Base-by-base conservation (phyloP, 2,329 filamentous ascomycete species). In the Diplodia sapinea region DNA sequence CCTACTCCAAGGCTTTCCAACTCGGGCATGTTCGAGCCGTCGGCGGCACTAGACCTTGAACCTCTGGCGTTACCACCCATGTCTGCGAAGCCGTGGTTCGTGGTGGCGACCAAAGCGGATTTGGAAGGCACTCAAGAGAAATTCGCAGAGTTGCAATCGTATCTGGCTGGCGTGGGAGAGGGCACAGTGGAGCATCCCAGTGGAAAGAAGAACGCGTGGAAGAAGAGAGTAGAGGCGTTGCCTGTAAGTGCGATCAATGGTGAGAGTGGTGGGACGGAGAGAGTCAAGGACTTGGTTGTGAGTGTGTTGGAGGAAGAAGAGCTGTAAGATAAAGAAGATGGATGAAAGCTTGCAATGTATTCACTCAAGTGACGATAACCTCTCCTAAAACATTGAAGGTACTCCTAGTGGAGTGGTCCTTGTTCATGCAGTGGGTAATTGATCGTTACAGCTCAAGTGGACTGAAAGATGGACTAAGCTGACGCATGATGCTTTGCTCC, bases 41-140 rank as follows among this genome's bases (percentile, higher is more conserved):
- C 51, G 11, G 43, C 47, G 7, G 55, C 50, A 11, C 36, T 62
- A 9, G 70, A 36, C 62, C 73, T 3, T 66, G 73, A 11, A 50
- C 83, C 80, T 29, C 77, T 86, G 40, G 78, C 79, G 47, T 80
- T 86, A 12, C 84, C 91, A n/a, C 88, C 90, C 50, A 96, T 98
- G 71, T 91, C 91, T n/a, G 87, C 87, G 40, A 99, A 99, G 81
- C 94, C 95, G 0, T 99, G 95, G 95, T 95, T 96, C 74, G 94
- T 97, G 5, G 89, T 97, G 52, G 94, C 92, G 1, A 97, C 94
- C 23, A 98, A 98, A 80, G 94, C 92, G 0, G 94, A 98, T 77
- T 77, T 96, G 66, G 87, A 89, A 3, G 86, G 86, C 3, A 96
- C 95, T 1, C 87, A 93, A 77, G 86, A 88, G 29, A 96, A 95